Evolutionary conservation across 345 rosid genomes (phyloP), one percentile per base, ranked within the genome.

Genomic region (Euclidium syriacum): DNA sequence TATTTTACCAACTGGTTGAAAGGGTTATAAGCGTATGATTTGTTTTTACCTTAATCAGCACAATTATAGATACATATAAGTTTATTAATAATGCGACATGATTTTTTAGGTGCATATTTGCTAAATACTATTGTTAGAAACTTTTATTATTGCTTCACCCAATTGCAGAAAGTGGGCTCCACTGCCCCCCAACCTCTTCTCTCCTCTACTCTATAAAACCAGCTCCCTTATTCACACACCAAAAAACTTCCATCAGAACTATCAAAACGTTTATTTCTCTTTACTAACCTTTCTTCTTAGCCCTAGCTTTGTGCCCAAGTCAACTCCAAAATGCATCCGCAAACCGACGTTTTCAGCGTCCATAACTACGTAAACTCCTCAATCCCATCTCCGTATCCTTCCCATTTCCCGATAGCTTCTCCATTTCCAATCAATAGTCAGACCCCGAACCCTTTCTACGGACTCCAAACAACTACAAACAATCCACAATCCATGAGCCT

Each of bases 381-480:
- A 6, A 29, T 29, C 71, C 70, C 73, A 30, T 70, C 77, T 59
- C 76, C 77, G n/a, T 79, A 67, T 74, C 75, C 87, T 47, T 62
- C 82, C 34, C 80, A 71, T 65, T 67, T 62, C 74, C 72, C 38
- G 32, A n/a, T 79, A 67, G 72, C 75, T 85, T 47, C 59, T 81
- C 34, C 80, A 71, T 65, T 67, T 62, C 74, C 72, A 36, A 34
- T 65, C 25, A 75, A 73, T 62, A 11, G 17, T 14, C 46, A 58
- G 23, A 59, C 64, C 73, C 60, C 61, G 11, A 71, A 68, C 62
- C 82, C 80, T n/a, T 36, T 68, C 2, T 64, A 67, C 42, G 67
- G 54, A 60, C 58, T 67, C 51, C 78, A 74, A 24, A 35, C 62
- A 38, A 10, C 19, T 33, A 2, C 19, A 4, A 66, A 70, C 29